Evolutionary conservation across 371 early-diverging fungal genomes (phyloP).

Genomic region (Rhizopus stolonifer): DNA sequence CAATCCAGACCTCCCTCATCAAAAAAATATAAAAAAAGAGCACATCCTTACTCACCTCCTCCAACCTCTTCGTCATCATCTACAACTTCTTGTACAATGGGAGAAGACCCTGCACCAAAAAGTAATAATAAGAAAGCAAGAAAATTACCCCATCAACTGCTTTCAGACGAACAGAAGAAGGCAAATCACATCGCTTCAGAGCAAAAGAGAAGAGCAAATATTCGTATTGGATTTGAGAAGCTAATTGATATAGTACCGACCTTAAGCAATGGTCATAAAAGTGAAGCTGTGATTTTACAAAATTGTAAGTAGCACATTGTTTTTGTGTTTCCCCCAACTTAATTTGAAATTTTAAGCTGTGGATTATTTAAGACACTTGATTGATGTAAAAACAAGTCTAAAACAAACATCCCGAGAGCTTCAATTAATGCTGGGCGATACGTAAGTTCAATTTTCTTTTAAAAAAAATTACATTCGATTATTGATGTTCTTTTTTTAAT

Average conservation of each 20-base stretch:
- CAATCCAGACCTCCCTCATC: too few relatives aligned
- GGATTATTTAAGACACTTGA: slow-evolving; percentile 19
- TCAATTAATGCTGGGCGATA: slow-evolving; percentile 20
- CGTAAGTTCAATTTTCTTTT: slow-evolving; percentile 12
- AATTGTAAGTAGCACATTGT: slow-evolving; percentile 22
- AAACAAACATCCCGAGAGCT: slow-evolving; percentile 21
- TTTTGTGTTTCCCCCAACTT: neutral
- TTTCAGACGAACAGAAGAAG: slow-evolving; percentile 85
- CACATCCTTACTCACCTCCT: slow-evolving; percentile 6
- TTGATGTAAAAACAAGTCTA: slow-evolving; percentile 18
- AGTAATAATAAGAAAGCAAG: slow-evolving; percentile 1
- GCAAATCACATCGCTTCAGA: slow-evolving; percentile 92
- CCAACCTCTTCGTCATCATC: neutral
- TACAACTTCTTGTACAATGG: neutral
- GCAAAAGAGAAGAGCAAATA: slow-evolving; percentile 83
- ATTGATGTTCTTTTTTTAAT: neutral
- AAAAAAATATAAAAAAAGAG: neutral
- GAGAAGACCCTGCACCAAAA: neutral
- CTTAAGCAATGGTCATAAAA: slow-evolving; percentile 54
- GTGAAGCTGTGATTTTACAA: slow-evolving; percentile 46
- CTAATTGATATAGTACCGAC: slow-evolving; percentile 77
- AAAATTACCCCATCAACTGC: slow-evolving; percentile 54
- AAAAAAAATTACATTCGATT: neutral
- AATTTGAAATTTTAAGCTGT: slow-evolving; percentile 8
- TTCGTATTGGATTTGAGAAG: slow-evolving; percentile 77